Evolutionary conservation across 1,284 basidiomycete genomes (phyloP).

Genomic region (Apiotrichum laibachii): DNA sequence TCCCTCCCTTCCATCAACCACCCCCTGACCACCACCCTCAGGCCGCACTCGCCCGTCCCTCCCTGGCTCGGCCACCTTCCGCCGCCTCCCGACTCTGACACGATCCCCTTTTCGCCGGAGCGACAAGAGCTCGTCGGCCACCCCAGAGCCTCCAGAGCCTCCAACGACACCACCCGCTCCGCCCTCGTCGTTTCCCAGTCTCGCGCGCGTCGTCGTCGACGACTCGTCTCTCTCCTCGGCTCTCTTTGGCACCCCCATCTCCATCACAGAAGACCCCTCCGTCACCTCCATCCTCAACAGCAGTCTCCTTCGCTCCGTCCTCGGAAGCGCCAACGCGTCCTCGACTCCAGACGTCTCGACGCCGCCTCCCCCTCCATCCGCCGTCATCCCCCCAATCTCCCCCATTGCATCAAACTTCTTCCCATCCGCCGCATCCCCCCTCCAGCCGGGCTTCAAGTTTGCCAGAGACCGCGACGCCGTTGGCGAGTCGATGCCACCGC

Average conservation of each 20-base stretch:
- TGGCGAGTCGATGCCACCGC: background rate
- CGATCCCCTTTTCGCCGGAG: constrained; percentile 34
- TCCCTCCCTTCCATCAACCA: background rate
- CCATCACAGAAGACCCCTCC: constrained; percentile 12
- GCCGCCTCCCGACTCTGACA: constrained; percentile 33
- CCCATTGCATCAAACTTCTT: background rate
- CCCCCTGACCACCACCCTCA: constrained; percentile 1
- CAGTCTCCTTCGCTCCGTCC: background rate
- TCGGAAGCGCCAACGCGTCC: background rate
- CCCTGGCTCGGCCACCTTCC: constrained; percentile 35
- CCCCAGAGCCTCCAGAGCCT: background rate
- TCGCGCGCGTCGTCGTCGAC: constrained; percentile 23
- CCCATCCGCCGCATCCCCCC: background rate
- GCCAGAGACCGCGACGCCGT: background rate
- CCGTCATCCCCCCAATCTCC: background rate
- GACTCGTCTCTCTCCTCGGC: constrained; percentile 22
- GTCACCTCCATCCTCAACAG: background rate
- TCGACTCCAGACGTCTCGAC: background rate
- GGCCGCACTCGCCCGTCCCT: constrained; percentile 27
- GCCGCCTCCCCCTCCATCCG: background rate
- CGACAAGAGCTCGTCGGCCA: constrained; percentile 24
- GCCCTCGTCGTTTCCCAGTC: constrained; percentile 17
- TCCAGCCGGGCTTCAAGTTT: constrained; percentile 9
- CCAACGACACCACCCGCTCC: constrained; percentile 1
- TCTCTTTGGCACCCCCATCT: constrained; percentile 17